These are phyloP conservation scores for Venturia nashicola DNA, from an alignment of 2,329 filamentous ascomycete genomes.

Conservation along the genomic window DNA sequence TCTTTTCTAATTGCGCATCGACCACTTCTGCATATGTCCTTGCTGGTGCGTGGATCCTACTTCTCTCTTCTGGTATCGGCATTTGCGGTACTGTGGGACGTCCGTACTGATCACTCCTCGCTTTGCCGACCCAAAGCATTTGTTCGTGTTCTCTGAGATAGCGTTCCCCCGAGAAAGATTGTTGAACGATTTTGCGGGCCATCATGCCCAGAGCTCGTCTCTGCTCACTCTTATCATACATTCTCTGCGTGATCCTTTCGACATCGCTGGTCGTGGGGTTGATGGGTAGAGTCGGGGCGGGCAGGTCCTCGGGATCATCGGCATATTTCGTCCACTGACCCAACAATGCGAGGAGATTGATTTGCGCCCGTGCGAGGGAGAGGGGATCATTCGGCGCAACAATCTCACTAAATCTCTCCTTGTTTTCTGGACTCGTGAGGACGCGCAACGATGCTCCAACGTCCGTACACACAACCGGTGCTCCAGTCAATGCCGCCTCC, in stretches of 20 bases:
- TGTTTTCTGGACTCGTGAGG: constrained; percentile 38
- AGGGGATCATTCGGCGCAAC: constrained; percentile 52
- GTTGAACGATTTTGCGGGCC: constrained; percentile 45
- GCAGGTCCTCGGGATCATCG: constrained; percentile 32
- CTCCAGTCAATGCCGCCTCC: constrained; percentile 45
- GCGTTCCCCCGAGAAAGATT: constrained; percentile 45
- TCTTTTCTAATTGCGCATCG: constrained; percentile 21
- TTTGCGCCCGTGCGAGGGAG: constrained; percentile 48
- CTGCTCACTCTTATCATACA: constrained; percentile 48
- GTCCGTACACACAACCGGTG: constrained; percentile 44
- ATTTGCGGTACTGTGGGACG: neutral
- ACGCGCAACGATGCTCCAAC: constrained; percentile 44
- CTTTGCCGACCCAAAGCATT: constrained; percentile 27
- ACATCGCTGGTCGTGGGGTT: constrained; percentile 39
- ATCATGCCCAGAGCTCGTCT: constrained; percentile 46
- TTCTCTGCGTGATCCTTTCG: constrained; percentile 40
- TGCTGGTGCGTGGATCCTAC: neutral
- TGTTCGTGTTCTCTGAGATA: constrained; percentile 52
- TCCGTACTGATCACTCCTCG: constrained; percentile 11
- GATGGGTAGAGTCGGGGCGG: constrained; percentile 32
- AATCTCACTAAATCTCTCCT: constrained; percentile 44
- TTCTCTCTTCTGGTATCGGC: neutral
- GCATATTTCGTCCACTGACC: constrained; percentile 50
- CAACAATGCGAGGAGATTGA: constrained; percentile 48
- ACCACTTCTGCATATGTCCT: constrained; percentile 7